These are phyloP conservation scores for Yamadazyma philogaea DNA, from an alignment of 805 yeast species.

Conservation along the genomic window DNA sequence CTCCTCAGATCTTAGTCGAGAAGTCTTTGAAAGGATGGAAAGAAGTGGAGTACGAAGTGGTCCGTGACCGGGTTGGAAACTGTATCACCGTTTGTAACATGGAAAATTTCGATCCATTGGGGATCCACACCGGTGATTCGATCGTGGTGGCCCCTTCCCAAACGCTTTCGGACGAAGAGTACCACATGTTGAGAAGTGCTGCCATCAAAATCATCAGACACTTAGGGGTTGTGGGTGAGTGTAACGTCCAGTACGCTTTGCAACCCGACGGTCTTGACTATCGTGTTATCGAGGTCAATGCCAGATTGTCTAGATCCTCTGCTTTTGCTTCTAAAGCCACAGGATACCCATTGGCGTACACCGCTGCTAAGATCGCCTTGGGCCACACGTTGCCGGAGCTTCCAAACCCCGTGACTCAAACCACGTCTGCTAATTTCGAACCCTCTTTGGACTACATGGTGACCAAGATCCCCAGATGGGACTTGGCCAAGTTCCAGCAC, in stretches of 20 bases:
- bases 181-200: conserved; percentile 95
- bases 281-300: conserved; percentile 96
- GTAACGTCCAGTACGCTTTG: conserved; percentile 95
- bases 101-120: conserved; percentile 98
- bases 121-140: conserved; percentile 98
- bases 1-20: conserved; percentile 95
- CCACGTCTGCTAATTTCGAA: conserved; percentile 95
- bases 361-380: conserved; percentile 95
- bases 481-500: conserved; percentile 89
- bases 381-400: conserved; percentile 93
- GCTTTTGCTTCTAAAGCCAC: conserved; percentile 99
- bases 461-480: conserved; percentile 99
- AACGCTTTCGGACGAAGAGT: conserved; percentile 93
- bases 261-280: conserved; percentile 96
- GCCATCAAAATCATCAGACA: conserved; percentile 97
- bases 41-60: conserved; percentile 98
- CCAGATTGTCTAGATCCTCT: conserved; percentile 96
- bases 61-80: conserved; percentile 94
- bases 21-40: conserved; percentile 99
- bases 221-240: conserved; percentile 98
- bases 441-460: conserved; percentile 97
- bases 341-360: conserved; percentile 96
- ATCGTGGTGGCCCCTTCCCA: conserved; percentile 99
- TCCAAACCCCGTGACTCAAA: conserved; percentile 91
- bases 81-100: conserved; percentile 98